A percentile compares a stretch with the other conserved stretches of the same genome.
Conservation (phyloP, 768 basidiomycete species). For the Rhodocollybia butyracea region DNA sequence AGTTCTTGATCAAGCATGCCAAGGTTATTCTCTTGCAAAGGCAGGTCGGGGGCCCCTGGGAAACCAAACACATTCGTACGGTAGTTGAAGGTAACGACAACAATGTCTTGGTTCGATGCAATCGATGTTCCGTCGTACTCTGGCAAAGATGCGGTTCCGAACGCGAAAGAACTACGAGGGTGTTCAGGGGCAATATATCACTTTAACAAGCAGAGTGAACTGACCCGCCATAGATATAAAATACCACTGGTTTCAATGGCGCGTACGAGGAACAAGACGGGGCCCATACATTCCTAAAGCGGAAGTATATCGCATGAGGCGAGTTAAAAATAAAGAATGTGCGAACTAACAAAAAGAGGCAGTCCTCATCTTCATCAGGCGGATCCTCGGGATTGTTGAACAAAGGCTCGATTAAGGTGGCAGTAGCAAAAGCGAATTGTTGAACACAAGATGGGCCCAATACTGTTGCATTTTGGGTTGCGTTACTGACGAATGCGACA, state of each 20-base stretch:
- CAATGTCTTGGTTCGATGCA: constrained; percentile 18
- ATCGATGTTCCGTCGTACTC: constrained; percentile 4
- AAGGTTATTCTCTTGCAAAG: constrained; percentile 34
- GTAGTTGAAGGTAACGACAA: constrained; percentile 32
- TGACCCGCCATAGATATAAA: constrained; percentile 10
- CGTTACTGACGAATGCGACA: constrained; percentile 5
- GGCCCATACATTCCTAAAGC: constrained; percentile 6
- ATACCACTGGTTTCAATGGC: neutral
- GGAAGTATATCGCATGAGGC: no score
- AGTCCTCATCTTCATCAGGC: constrained; percentile 11
- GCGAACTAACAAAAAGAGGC: constrained; percentile 7
- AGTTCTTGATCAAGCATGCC: constrained; percentile 40
- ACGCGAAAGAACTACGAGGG: constrained; percentile 5
- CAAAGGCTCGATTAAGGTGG: constrained; percentile 1
- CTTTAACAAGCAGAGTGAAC: neutral
- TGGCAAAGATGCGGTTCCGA: constrained; percentile 6
- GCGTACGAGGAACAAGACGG: neutral
- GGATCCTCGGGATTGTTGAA: constrained; percentile 12
- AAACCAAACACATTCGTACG: constrained; percentile 28
- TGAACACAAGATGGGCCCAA: constrained; percentile 11
- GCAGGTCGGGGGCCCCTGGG: constrained; percentile 25
- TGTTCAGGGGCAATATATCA: neutral
- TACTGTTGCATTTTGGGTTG: constrained; percentile 6
- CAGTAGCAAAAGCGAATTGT: constrained; percentile 9
- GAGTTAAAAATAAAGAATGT: no score